phyloP scores from a whole-genome alignment of 176 grass and related monocot species.

The Paspalum vaginatum region DNA sequence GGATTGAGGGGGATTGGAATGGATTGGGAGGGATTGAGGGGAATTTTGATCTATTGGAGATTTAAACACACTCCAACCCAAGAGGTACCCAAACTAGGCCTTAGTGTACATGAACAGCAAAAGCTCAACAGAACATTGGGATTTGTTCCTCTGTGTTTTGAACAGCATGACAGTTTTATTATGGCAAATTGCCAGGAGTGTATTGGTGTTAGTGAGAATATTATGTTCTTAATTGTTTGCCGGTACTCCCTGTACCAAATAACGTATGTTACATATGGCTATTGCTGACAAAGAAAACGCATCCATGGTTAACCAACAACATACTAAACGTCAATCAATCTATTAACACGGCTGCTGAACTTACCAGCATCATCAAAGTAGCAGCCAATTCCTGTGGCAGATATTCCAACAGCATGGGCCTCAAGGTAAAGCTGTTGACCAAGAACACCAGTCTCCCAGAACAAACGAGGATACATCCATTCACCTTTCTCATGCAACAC shows the following conservation, averaged over 20 bases:
- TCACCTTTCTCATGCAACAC: conserved; percentile 71
- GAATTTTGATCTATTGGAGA: no score
- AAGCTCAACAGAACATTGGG: conserved; percentile 1
- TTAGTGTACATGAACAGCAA: background rate
- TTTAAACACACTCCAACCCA: no score
- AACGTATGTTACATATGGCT: background rate
- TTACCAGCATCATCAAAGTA: conserved; percentile 97
- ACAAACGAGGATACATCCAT: conserved; percentile 98
- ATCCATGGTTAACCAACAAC: background rate
- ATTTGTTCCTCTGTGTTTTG: conserved; percentile 11
- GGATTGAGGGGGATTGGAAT: no score
- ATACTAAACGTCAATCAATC: background rate
- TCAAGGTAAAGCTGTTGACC: conserved; percentile 96
- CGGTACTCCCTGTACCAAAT: background rate
- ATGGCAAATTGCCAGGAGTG: background rate
- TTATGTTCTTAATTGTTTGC: background rate
- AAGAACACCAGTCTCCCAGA: conserved; percentile 93
- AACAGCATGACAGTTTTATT: background rate
- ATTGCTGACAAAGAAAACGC: background rate
- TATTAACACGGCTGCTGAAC: conserved; percentile 11
- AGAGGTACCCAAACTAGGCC: no score
- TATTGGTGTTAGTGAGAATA: background rate
- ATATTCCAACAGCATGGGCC: conserved; percentile 93
- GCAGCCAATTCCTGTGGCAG: conserved; percentile 95
- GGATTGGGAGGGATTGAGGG: no score